Percentiles rank a stretch among this genome's conserved stretches.
Evolutionary conservation across 2,329 filamentous ascomycete species (phyloP).

Genomic region (Didymella arachidicola): DNA sequence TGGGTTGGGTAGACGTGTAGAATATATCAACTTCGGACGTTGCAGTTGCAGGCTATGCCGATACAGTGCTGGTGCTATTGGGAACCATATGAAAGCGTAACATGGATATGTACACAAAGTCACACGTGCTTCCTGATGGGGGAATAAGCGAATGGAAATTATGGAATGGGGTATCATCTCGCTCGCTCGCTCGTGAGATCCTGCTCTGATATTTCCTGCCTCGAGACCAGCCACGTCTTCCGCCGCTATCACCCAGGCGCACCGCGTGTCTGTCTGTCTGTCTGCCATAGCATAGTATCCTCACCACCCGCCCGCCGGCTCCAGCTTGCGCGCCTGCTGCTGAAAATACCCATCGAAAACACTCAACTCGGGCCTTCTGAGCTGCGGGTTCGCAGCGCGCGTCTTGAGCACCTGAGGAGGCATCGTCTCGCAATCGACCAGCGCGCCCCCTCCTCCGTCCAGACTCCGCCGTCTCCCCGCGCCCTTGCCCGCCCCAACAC

Average conservation of each 20-base stretch:
- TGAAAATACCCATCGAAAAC: slow-evolving; percentile 49
- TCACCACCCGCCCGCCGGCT: slow-evolving; percentile 35
- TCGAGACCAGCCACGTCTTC: too few relatives aligned
- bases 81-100: too few relatives aligned
- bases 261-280: neutral
- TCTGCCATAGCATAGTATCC: neutral
- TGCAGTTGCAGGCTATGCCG: too few relatives aligned
- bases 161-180: slow-evolving; percentile 5
- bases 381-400: neutral
- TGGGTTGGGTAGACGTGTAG: too few relatives aligned
- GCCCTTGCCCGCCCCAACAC: slow-evolving; percentile 40
- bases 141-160: neutral
- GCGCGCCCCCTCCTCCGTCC: slow-evolving; percentile 32
- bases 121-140: neutral
- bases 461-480: slow-evolving; percentile 44
- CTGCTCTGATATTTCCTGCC: neutral
- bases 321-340: slow-evolving; percentile 39
- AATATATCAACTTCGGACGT: too few relatives aligned
- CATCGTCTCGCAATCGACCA: neutral
- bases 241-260: slow-evolving; percentile 1
- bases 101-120: neutral
- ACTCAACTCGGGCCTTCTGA: slow-evolving; percentile 43
- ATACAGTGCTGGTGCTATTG: too few relatives aligned
- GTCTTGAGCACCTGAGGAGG: slow-evolving; percentile 7
- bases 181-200: neutral